Conservation (phyloP, 257 asterid genomes). For the Schizonepeta tenuifolia region DNA sequence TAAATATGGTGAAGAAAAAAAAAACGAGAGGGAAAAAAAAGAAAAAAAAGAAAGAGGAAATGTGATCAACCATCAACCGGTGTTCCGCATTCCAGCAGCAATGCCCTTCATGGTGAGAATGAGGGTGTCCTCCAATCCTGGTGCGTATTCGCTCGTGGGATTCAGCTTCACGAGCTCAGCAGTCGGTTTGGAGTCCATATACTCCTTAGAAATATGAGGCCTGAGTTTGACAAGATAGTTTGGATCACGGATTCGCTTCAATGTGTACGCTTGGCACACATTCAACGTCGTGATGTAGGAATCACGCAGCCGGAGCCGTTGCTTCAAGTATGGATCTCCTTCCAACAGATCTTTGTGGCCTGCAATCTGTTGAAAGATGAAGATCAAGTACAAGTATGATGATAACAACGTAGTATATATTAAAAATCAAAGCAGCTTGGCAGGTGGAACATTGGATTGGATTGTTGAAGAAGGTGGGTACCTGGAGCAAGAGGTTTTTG, state of each 20-base stretch:
- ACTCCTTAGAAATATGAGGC: slow-evolving; percentile 59
- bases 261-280: slow-evolving; percentile 61
- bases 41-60: no score
- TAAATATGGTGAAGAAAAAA: not conserved
- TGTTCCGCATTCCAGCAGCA: slow-evolving; percentile 68
- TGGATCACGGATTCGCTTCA: slow-evolving; percentile 66
- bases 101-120: slow-evolving; percentile 76
- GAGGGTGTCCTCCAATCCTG: slow-evolving; percentile 74
- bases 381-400: no score
- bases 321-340: slow-evolving; percentile 69
- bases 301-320: slow-evolving; percentile 52
- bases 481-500: slow-evolving; percentile 57
- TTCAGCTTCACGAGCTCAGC: slow-evolving; percentile 63
- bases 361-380: slow-evolving; percentile 46
- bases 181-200: slow-evolving; percentile 48
- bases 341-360: slow-evolving; percentile 66
- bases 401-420: no score
- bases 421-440: no score
- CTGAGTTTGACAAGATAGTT: slow-evolving; percentile 57
- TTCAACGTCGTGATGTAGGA: slow-evolving; percentile 67
- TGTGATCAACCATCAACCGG: slow-evolving; percentile 37
- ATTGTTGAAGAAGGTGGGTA: not conserved
- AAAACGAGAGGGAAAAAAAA: not conserved
- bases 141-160: slow-evolving; percentile 67
- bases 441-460: no score